Evolutionary conservation across 495 filamentous ascomycete species (phyloP).

Genomic region (Immersiella caudata): DNA sequence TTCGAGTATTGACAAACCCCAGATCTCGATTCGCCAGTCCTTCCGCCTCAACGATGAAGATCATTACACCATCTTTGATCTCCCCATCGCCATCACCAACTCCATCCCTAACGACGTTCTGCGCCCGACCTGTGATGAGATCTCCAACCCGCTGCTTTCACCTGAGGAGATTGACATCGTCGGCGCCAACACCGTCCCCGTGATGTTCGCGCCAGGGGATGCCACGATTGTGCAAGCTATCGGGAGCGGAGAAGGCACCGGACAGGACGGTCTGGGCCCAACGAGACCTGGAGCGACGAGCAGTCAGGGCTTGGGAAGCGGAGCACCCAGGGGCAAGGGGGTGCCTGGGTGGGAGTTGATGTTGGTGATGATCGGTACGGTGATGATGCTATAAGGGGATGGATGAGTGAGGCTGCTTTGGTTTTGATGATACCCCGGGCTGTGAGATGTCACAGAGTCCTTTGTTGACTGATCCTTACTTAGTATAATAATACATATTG

Average conservation of each 20-base stretch:
- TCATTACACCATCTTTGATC: slow-evolving; percentile 68
- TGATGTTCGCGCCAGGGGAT: slow-evolving; percentile 52
- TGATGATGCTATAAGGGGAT: slow-evolving; percentile 9
- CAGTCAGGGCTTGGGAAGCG: slow-evolving; percentile 36
- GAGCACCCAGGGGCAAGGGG: slow-evolving; percentile 29
- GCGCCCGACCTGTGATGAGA: slow-evolving; percentile 49
- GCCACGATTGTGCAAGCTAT: slow-evolving; percentile 41
- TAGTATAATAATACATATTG: background rate
- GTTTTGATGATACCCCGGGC: background rate
- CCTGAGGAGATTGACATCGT: slow-evolving; percentile 43
- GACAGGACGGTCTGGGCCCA: slow-evolving; percentile 36
- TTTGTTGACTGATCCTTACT: background rate
- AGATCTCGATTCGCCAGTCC: slow-evolving; percentile 70
- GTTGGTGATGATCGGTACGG: slow-evolving; percentile 25
- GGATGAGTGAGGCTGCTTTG: background rate
- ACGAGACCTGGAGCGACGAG: slow-evolving; percentile 29
- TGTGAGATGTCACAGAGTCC: background rate
- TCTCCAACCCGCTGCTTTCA: slow-evolving; percentile 48
- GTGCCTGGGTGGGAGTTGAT: slow-evolving; percentile 20
- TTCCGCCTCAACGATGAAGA: slow-evolving; percentile 64
- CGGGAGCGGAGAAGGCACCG: slow-evolving; percentile 15
- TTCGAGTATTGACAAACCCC: slow-evolving; percentile 20
- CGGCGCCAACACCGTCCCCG: slow-evolving; percentile 39
- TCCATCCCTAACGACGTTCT: slow-evolving; percentile 47
- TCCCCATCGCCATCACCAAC: slow-evolving; percentile 69